Percentiles rank a stretch among this genome's conserved stretches.
Evolutionary conservation across 2,329 filamentous ascomycete species (phyloP).

Genomic region (Aureobasidium sp.): DNA sequence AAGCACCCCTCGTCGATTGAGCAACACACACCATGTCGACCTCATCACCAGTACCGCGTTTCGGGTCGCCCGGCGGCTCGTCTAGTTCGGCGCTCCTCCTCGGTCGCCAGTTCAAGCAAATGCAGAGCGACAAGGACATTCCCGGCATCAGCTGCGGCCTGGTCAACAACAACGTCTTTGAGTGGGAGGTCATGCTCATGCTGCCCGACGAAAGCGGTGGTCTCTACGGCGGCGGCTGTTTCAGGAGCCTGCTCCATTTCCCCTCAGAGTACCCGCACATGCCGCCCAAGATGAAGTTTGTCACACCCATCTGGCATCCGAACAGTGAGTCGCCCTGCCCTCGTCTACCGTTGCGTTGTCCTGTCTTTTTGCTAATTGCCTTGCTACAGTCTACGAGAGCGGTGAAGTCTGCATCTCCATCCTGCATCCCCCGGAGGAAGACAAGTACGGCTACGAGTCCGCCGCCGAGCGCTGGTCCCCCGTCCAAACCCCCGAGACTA

Average conservation of each 20-base stretch:
- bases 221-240: constrained; percentile 61
- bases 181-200: constrained; percentile 99
- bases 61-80: constrained; percentile 15
- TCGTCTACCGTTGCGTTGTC: background rate
- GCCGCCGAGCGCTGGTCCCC: constrained; percentile 89
- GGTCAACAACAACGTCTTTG: constrained; percentile 77
- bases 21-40: constrained; percentile 5
- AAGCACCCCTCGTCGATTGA: background rate
- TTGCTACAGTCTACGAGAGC: constrained; percentile 61
- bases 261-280: constrained; percentile 77
- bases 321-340: constrained; percentile 50
- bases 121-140: constrained; percentile 84
- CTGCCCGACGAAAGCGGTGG: constrained; percentile 64
- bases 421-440: constrained; percentile 87
- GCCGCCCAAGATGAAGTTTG: constrained; percentile 83
- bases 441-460: constrained; percentile 86
- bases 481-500: constrained; percentile 91
- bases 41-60: constrained; percentile 7
- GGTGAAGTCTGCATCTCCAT: constrained; percentile 96
- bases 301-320: constrained; percentile 81
- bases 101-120: constrained; percentile 80
- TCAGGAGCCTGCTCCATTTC: constrained; percentile 76
- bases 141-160: constrained; percentile 91
- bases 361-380: background rate
- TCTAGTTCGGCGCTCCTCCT: constrained; percentile 64